Evolutionary conservation across 257 asterid species (phyloP).

Genomic region (Vinca minor): DNA sequence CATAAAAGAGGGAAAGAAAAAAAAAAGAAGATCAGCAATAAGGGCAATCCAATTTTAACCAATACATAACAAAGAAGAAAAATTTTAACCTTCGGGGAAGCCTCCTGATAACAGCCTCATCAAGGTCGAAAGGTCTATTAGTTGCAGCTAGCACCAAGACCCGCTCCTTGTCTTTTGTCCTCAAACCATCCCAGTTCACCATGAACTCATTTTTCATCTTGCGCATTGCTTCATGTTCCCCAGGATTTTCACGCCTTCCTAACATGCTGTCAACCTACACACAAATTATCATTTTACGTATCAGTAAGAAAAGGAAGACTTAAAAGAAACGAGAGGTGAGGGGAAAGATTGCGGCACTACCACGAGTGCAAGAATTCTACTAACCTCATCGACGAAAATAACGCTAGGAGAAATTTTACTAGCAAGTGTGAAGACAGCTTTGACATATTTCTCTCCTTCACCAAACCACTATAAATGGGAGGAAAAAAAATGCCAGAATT

Average conservation of each 20-base stretch:
- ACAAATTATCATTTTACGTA: background rate
- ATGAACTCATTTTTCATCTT: slow-evolving; percentile 93
- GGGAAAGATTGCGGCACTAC: too few species aligned
- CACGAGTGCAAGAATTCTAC: slow-evolving; percentile 17
- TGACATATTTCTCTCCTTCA: slow-evolving; percentile 85
- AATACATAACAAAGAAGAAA: background rate
- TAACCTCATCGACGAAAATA: slow-evolving; percentile 80
- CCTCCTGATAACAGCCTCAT: slow-evolving; percentile 95
- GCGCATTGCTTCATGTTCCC: slow-evolving; percentile 97
- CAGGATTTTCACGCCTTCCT: slow-evolving; percentile 93
- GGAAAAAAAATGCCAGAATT: slow-evolving; percentile 8
- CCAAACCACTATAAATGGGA: slow-evolving; percentile 66
- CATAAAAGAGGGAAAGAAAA: slow-evolving; percentile 3
- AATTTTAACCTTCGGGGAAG: slow-evolving; percentile 67
- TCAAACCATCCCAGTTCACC: slow-evolving; percentile 93
- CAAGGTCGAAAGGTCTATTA: slow-evolving; percentile 90
- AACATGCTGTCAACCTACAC: slow-evolving; percentile 90
- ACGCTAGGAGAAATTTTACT: slow-evolving; percentile 88
- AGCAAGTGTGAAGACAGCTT: slow-evolving; percentile 80
- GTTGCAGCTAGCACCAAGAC: slow-evolving; percentile 93
- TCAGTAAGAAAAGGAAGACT: background rate
- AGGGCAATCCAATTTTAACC: background rate
- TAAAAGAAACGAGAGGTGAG: background rate
- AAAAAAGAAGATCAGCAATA: background rate
- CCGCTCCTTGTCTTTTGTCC: slow-evolving; percentile 88